Evolutionary conservation across 257 asterid species (phyloP), one percentile per base, ranked within the genome.

Genomic region (Przewalskia tangutica): DNA sequence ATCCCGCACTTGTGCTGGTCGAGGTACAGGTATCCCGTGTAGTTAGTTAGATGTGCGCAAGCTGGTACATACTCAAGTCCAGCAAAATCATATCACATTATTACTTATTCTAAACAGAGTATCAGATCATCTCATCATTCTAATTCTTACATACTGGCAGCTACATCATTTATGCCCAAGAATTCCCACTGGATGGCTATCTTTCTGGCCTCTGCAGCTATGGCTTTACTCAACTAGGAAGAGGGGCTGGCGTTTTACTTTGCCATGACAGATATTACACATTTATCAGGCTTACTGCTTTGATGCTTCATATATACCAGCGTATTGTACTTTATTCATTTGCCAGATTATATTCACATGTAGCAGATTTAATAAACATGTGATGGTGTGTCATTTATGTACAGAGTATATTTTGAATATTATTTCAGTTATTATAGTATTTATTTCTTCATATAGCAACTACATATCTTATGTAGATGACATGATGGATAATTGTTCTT

Each of bases 121-220:
- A 17, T 58, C n/a, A 55, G 42, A 79, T 44, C 3, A 16, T 42
- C 54, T 83, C 56, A 77, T 38, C 23, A 7, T 77, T 66, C 68
- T 46, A 50, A 27, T 60, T 55, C 44, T 59, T 27, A 27, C 32
- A 27, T 27, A 27, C 32, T 27, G 32, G 85, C 91, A 92, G 97
- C 91, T 71, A 75, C 73, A 50, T 46, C 91, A 18, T 44, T 87
- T 77, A 81, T 86, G 46, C 79, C 89, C 9, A 89, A 86, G 73
- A 89, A 76, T 84, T 82, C 87, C 65, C 87, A 86, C 58, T 88
- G 91, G 97, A 82, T 89, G 77, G 86, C 85, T 38, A 70, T 86
- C 77, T 63, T 87, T 82, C 83, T 92, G 48, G 80, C 83, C 4
- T 81, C 89, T 17, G 32, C 85, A 58, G 82, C 85, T 23, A 38